phyloP scores from a whole-genome alignment of 306 rosid species.

The Inga laurina region DNA sequence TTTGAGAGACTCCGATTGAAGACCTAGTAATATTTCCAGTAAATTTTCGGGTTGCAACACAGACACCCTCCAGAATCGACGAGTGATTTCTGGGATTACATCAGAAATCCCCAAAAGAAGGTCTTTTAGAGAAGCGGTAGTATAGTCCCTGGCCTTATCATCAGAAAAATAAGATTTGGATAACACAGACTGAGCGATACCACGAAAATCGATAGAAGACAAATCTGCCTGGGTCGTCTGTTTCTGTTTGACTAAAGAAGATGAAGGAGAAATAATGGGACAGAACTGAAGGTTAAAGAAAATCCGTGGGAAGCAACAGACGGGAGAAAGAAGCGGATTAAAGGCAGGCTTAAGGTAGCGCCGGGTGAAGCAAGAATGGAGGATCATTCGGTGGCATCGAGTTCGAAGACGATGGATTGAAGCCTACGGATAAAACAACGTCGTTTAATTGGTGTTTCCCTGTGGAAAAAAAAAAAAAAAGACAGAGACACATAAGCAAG shows the following conservation, averaged over 20 bases:
- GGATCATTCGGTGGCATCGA: constrained; percentile 50
- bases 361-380: constrained; percentile 33
- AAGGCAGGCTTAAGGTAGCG: constrained; percentile 25
- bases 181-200: constrained; percentile 53
- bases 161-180: constrained; percentile 39
- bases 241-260: constrained; percentile 13
- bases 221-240: constrained; percentile 25
- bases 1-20: constrained; percentile 43
- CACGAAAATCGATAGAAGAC: constrained; percentile 39
- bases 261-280: constrained; percentile 4
- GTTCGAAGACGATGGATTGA: background rate
- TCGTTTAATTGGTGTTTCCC: background rate
- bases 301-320: constrained; percentile 25
- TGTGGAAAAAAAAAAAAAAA: too few relatives aligned
- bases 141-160: constrained; percentile 32
- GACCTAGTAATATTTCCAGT: constrained; percentile 56
- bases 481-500: too few relatives aligned
- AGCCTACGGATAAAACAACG: background rate
- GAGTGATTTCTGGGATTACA: constrained; percentile 54
- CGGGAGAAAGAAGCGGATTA: constrained; percentile 40
- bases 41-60: constrained; percentile 56
- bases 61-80: constrained; percentile 59
- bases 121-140: constrained; percentile 46
- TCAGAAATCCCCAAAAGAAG: constrained; percentile 64
- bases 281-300: constrained; percentile 20